Percentiles rank a stretch among this genome's conserved stretches.
These are phyloP conservation scores for Neoboletus subvelutipes DNA, from an alignment of 768 basidiomycete species.

Conservation along the genomic window DNA sequence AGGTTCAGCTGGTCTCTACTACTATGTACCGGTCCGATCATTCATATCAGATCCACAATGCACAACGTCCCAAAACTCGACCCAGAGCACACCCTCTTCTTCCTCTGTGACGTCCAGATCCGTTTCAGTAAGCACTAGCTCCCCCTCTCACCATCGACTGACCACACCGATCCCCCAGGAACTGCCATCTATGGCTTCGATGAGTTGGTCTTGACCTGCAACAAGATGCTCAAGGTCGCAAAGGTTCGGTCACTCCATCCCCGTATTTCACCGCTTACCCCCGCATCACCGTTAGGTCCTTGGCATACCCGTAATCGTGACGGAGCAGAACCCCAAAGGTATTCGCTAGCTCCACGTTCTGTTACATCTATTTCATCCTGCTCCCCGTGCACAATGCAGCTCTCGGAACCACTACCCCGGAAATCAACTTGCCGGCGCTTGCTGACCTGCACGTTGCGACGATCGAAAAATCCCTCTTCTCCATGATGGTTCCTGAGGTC, in stretches of 20 bases:
- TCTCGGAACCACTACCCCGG: constrained; percentile 66
- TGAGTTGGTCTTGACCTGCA: constrained; percentile 62
- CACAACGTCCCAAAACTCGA: constrained; percentile 12
- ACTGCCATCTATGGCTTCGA: constrained; percentile 68
- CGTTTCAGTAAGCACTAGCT: constrained; percentile 57
- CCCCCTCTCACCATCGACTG: not conserved
- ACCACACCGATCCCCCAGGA: constrained; percentile 31
- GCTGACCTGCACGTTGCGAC: constrained; percentile 58
- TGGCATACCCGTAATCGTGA: constrained; percentile 70
- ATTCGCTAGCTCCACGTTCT: not conserved
- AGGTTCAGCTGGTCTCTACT: not conserved
- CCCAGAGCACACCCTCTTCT: constrained; percentile 53
- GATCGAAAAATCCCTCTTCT: constrained; percentile 79
- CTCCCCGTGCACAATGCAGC: constrained; percentile 40
- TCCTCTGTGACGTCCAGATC: constrained; percentile 83
- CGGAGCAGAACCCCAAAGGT: constrained; percentile 86
- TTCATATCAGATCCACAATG: not conserved
- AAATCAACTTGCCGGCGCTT: constrained; percentile 54
- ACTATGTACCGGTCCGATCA: not conserved
- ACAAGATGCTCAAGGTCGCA: constrained; percentile 76
- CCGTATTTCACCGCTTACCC: not conserved
- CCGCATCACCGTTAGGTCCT: constrained; percentile 45
- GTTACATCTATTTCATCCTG: constrained; percentile 5
- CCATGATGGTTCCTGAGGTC: constrained; percentile 78
- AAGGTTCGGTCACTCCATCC: constrained; percentile 44